Base-by-base conservation (phyloP, 306 rosid species). In the Lablab purpureus region DNA sequence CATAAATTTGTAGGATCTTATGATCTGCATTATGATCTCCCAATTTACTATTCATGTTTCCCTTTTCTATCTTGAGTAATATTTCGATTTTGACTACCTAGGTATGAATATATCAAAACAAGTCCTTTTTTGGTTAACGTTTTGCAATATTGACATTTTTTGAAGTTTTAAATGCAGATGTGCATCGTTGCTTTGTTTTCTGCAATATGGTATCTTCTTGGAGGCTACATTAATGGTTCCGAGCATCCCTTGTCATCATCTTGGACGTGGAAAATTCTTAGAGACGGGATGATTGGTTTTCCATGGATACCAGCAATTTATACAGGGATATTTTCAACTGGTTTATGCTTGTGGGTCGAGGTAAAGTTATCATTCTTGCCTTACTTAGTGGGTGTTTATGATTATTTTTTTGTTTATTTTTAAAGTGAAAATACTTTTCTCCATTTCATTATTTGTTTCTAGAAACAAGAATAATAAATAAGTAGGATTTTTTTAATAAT, bases 231-330 rank as follows among this genome's bases (percentile, higher is more conserved):
- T 22, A 79, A 80, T 43, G 89, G 89, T 68, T 52, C 76, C 18
- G 81, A 79, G 32, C 84, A 78, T 45, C 78, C 63, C 19, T 67
- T 85, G 59, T 82, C 82, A 37, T 86, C 90, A 74, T 70, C 80
- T 58, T 88, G 90, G 94, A 80, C 89, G 2, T 85, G 85, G 91
- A 28, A 78, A 47, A 74, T 85, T 74, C 72, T 85, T 62, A 80
- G 86, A 84, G 82, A 87, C 34, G 82, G 87, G 88, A 75, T 87
- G 85, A 81, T 87, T 83, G 71, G 76, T 63, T 92, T 92, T 83
- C 97, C 97, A 32, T 92, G 97, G 97, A 82, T 90, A 74, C 94
- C 91, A 74, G 91, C 94, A 49, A 77, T 92, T 37, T 92, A 92
- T 80, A 90, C 94, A 14, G 97, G 97, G 71, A 17, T 92, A 74